Base-by-base conservation (phyloP, 805 yeast genomes). In the Pichia manshurica region DNA sequence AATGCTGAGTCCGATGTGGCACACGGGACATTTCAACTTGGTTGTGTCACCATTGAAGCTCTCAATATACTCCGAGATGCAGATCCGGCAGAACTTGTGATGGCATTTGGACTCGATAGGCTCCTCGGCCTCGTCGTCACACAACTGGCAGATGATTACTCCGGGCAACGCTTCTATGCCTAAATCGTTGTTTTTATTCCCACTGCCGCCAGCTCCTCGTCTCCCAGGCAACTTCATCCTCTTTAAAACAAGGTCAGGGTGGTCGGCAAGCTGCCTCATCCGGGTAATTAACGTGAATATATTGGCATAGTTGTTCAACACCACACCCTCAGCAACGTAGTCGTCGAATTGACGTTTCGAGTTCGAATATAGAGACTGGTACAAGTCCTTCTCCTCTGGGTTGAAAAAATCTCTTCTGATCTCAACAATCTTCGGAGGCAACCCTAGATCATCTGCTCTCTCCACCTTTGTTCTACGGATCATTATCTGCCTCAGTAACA, bases 41-140 rank as follows among this genome's bases (percentile, higher is more conserved):
- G 68, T 71, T 4, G 63, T 70, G 9, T 65, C 67, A 4, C 93
- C 95, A 37, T 76, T 77, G 59, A 73, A 87, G 45, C 93, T 81
- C 53, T 90, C 96, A 42, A 84, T 79, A 60, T 93, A 93, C 65
- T 95, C 99, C 49, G 77, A 80, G 48, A 93, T 79, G 63, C 99
- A 93, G 72, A 93, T 73, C 25, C 99, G 77, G 63, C 99, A 93
- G 62, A 93, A 93, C 52, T 78, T 78, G 62, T 93, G 99, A 56
- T 86, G 96, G 64, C 99, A 93, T 61, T 84, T 87, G 2, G 96
- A 84, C 64, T 86, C 90, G 41, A 93, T 89, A 0, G 99, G 96
- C 51, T 93, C 99, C 65, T 93, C 98, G 0, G 98, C 97, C 65
- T 90, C 97, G 61, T 93, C 99, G 56, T 90, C 98, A 67, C 99